phyloP scores from a whole-genome alignment of 495 filamentous ascomycete species.

The Tuber borchii region DNA sequence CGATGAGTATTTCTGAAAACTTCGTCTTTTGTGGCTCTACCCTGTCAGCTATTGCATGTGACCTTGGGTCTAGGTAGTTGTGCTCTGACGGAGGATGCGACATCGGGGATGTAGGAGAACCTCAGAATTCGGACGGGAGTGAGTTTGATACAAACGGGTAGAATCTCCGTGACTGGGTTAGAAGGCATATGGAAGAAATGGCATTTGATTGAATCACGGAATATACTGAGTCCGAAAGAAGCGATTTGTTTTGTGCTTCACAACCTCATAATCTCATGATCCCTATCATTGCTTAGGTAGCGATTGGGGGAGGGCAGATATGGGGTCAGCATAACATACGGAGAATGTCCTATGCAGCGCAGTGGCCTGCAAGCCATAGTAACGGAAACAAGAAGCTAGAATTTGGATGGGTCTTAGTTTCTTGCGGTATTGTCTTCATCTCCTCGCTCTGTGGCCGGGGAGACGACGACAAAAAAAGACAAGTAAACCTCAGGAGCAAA shows the following conservation, averaged over 20 bases:
- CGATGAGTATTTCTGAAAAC: no score
- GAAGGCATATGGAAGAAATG: no score
- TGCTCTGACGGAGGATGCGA: no score
- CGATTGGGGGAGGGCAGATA: background rate
- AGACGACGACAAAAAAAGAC: background rate
- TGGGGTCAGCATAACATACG: background rate
- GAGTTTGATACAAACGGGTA: no score
- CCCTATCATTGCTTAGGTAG: background rate
- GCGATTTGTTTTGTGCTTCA: background rate
- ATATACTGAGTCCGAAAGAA: background rate
- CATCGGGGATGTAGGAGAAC: no score
- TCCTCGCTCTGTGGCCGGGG: background rate
- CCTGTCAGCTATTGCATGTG: no score
- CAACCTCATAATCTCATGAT: no score
- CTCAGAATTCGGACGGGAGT: no score
- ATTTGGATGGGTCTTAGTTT: background rate
- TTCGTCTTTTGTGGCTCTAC: no score
- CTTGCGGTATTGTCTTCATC: background rate
- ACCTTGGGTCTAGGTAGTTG: no score
- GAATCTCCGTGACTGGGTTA: no score
- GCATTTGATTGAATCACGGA: background rate
- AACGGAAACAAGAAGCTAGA: background rate
- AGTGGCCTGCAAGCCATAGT: background rate
- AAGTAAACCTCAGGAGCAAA: background rate
- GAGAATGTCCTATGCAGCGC: background rate